These are phyloP conservation scores for Raphanus raphanistrum DNA, from an alignment of 345 rosid species.

Conservation along the genomic window DNA sequence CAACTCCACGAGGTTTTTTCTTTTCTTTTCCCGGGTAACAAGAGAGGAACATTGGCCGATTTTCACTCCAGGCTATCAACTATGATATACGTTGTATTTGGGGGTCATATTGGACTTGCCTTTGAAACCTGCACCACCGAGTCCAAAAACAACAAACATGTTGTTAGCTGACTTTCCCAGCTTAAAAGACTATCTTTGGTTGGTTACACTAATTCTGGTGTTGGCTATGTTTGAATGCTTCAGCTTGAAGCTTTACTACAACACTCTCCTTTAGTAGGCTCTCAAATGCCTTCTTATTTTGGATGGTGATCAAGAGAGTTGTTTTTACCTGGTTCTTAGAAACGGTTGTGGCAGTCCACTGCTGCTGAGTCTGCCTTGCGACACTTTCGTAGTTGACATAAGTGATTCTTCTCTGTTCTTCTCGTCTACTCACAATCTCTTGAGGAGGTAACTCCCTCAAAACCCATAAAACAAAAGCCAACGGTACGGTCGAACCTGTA, in stretches of 20 bases:
- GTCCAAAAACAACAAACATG: conserved; percentile 5
- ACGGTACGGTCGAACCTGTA: conserved; percentile 40
- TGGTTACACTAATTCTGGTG: neutral
- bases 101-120: conserved; percentile 39
- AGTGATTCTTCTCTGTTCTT: conserved; percentile 33
- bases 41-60: neutral
- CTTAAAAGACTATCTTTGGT: neutral
- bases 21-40: neutral
- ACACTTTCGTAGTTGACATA: conserved; percentile 38
- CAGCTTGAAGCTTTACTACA: neutral
- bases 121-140: conserved; percentile 34
- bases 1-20: conserved; percentile 1
- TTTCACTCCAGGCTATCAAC: neutral
- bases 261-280: neutral
- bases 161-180: neutral
- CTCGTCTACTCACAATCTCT: conserved; percentile 32
- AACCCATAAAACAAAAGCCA: conserved; percentile 44
- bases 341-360: conserved; percentile 42
- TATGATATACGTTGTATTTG: conserved; percentile 5
- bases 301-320: neutral
- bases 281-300: neutral
- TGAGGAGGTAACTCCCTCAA: conserved; percentile 40
- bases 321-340: conserved; percentile 40
- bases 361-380: conserved; percentile 29
- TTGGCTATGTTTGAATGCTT: neutral